A percentile compares a stretch with the other conserved stretches of the same genome.
These are phyloP conservation scores for Diatrype stigma DNA, from an alignment of 2,329 filamentous ascomycete genomes.

Conservation along the genomic window DNA sequence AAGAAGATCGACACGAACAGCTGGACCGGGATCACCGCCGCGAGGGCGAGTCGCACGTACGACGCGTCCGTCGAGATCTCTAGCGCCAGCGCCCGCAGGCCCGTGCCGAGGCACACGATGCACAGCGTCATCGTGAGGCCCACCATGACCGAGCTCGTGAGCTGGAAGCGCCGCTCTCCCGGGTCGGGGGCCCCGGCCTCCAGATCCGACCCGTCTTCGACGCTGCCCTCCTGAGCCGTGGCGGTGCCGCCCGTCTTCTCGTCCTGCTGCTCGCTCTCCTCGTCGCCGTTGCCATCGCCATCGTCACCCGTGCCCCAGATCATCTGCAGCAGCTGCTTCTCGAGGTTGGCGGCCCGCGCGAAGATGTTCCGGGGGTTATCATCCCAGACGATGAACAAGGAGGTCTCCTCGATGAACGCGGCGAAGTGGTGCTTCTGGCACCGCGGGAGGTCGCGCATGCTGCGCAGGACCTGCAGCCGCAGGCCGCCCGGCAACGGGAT, in stretches of 20 bases:
- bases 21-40: constrained; percentile 48
- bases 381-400: constrained; percentile 60
- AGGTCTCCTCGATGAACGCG: constrained; percentile 58
- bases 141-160: constrained; percentile 53
- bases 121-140: constrained; percentile 49
- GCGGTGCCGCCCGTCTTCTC: constrained; percentile 22
- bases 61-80: constrained; percentile 49
- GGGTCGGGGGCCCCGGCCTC: constrained; percentile 36
- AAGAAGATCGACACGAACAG: constrained; percentile 53
- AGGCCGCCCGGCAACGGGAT: constrained; percentile 56
- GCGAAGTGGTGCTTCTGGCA: constrained; percentile 64
- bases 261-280: constrained; percentile 35
- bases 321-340: constrained; percentile 51
- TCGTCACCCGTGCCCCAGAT: constrained; percentile 48
- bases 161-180: constrained; percentile 44
- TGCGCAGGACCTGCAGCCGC: constrained; percentile 58
- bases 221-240: constrained; percentile 26
- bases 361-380: constrained; percentile 55
- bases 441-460: constrained; percentile 50
- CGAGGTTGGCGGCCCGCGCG: constrained; percentile 46
- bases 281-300: constrained; percentile 36
- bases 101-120: constrained; percentile 49
- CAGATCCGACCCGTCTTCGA: constrained; percentile 34
- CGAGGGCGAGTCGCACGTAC: constrained; percentile 51
- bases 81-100: constrained; percentile 51